phyloP scores from a whole-genome alignment of 2,329 filamentous ascomycete genomes.

The Botrytis cinerea region DNA sequence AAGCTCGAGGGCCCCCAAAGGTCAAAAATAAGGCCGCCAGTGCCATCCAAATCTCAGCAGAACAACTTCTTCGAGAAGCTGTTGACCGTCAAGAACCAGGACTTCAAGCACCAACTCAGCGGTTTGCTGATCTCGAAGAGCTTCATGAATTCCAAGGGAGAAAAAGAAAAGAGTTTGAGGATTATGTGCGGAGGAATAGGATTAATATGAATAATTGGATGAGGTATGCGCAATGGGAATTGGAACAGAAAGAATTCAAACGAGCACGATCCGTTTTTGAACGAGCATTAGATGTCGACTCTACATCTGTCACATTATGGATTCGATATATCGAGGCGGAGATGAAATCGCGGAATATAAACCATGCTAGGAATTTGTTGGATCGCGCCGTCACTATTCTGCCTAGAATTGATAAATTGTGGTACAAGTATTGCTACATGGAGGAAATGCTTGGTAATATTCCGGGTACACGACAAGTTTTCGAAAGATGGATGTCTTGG shows the following conservation, averaged over 20 bases:
- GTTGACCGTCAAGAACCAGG: constrained; percentile 92
- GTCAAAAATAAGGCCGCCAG: constrained; percentile 99
- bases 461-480: constrained; percentile 86
- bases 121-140: constrained; percentile 95
- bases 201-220: constrained; percentile 99
- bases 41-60: constrained; percentile 88
- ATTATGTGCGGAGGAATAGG: constrained; percentile 93
- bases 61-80: constrained; percentile 95
- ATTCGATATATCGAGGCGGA: constrained; percentile 93
- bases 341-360: constrained; percentile 95
- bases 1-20: constrained; percentile 81
- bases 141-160: constrained; percentile 96
- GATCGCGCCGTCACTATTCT: constrained; percentile 93
- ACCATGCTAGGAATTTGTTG: constrained; percentile 90
- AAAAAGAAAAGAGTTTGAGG: constrained; percentile 95
- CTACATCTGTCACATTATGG: constrained; percentile 85
- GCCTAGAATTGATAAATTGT: constrained; percentile 90
- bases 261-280: constrained; percentile 93
- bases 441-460: constrained; percentile 97
- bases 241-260: constrained; percentile 96
- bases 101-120: constrained; percentile 87
- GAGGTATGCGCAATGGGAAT: constrained; percentile 94
- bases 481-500: constrained; percentile 98
- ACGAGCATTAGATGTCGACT: constrained; percentile 86
- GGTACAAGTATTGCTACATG: constrained; percentile 99